Conservation (phyloP, 2,329 filamentous ascomycete genomes). For the Trichoderma pleuroti region DNA sequence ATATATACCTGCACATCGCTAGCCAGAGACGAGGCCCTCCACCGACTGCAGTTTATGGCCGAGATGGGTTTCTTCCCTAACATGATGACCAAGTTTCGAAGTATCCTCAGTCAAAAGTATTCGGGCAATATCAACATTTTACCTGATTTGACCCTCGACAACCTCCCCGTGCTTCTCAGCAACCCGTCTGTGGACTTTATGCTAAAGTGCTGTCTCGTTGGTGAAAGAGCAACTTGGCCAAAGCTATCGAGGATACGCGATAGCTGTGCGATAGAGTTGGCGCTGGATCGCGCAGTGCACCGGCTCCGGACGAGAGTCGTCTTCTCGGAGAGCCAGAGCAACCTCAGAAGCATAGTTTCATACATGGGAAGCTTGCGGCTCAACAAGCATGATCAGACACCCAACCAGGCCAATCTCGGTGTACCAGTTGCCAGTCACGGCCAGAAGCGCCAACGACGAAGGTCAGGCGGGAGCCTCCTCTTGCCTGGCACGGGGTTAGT, state of each 20-base stretch:
- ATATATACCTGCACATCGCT: constrained; percentile 65
- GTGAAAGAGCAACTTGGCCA: constrained; percentile 88
- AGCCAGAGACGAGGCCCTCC: constrained; percentile 74
- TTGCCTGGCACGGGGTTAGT: constrained; percentile 35
- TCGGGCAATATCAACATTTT: constrained; percentile 94
- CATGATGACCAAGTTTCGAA: constrained; percentile 70
- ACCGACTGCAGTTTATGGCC: constrained; percentile 74
- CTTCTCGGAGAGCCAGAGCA: constrained; percentile 63
- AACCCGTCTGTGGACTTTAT: constrained; percentile 89
- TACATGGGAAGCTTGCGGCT: constrained; percentile 29
- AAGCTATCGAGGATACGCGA: constrained; percentile 82
- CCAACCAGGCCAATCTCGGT: constrained; percentile 23
- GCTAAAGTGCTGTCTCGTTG: constrained; percentile 69
- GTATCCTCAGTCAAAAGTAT: constrained; percentile 85
- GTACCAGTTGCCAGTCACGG: constrained; percentile 29
- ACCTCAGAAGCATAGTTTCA: constrained; percentile 48
- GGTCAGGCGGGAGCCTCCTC: constrained; percentile 49
- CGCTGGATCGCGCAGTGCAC: constrained; percentile 72
- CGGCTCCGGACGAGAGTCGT: constrained; percentile 63
- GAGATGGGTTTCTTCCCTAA: constrained; percentile 80
- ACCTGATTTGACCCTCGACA: constrained; percentile 69
- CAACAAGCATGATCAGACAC: constrained; percentile 22
- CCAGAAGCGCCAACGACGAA: constrained; percentile 43
- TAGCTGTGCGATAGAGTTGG: constrained; percentile 82
- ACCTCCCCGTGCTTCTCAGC: constrained; percentile 72